Conservation (phyloP, 139 green algal species). For the Micractinium conductrix region DNA sequence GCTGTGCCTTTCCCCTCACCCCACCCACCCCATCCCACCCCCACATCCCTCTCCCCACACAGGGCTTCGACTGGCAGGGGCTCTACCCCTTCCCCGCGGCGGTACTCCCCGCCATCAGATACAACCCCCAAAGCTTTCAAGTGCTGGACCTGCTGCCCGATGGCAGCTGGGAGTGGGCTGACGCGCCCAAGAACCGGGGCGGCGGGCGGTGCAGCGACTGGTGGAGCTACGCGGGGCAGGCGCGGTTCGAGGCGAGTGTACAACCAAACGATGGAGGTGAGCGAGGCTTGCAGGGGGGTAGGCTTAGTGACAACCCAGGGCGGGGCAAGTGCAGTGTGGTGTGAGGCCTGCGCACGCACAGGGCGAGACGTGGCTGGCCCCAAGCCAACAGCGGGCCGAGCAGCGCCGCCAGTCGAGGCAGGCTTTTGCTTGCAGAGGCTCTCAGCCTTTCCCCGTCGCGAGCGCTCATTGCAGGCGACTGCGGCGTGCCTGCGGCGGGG, state of each 20-base stretch:
- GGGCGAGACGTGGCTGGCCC: too few species aligned
- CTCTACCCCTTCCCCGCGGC: constrained; percentile 29
- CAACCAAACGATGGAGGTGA: not conserved
- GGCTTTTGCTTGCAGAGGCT: too few species aligned
- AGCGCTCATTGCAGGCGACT: constrained; percentile 29
- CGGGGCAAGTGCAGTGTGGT: too few species aligned
- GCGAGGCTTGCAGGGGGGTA: too few species aligned
- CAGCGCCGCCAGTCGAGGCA: too few species aligned
- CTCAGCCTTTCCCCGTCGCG: too few species aligned
- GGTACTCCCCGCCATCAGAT: constrained; percentile 17
- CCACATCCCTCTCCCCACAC: not conserved
- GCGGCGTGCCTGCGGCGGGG: constrained; percentile 5
- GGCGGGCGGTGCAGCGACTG: constrained; percentile 26
- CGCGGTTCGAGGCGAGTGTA: not conserved
- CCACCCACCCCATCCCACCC: not conserved
- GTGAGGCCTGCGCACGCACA: too few species aligned
- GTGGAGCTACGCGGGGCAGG: constrained; percentile 6
- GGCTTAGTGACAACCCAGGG: too few species aligned
- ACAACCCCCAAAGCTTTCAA: constrained; percentile 25
- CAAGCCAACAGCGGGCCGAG: too few species aligned
- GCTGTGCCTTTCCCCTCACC: not conserved
- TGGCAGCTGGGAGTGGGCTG: not conserved
- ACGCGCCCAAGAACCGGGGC: constrained; percentile 31
- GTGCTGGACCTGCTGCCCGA: constrained; percentile 16
- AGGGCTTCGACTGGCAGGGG: constrained; percentile 22